Percentiles rank a stretch among this genome's conserved stretches.
Conservation (phyloP, 306 rosid species). For the Biancaea sappan region DNA sequence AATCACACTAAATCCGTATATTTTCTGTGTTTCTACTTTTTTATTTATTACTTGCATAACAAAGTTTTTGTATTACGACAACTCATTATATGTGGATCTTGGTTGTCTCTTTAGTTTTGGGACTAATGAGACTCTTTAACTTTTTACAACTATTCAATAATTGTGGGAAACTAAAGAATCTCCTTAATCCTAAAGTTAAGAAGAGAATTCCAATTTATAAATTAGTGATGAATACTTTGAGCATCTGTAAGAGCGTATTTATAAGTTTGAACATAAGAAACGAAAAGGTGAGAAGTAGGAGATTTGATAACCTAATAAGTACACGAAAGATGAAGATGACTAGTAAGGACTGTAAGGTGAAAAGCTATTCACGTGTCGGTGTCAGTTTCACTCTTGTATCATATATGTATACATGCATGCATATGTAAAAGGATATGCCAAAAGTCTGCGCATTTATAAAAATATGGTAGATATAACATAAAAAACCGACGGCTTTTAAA, state of each 20-base stretch:
- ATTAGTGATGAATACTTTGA: not conserved
- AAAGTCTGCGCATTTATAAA: constrained; percentile 5
- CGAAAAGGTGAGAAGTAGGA: not conserved
- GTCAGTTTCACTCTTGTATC: not conserved
- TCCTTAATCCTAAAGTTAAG: too few relatives aligned
- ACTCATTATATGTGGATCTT: too few relatives aligned
- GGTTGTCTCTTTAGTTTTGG: too few relatives aligned
- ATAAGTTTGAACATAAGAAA: not conserved
- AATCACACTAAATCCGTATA: too few relatives aligned
- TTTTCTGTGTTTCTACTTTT: too few relatives aligned
- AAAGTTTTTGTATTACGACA: too few relatives aligned
- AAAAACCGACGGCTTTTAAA: not conserved
- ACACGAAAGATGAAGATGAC: not conserved
- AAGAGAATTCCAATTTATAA: too few relatives aligned
- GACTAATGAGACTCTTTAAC: too few relatives aligned
- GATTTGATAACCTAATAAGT: not conserved
- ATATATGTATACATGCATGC: not conserved
- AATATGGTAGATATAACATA: not conserved
- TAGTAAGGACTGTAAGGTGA: not conserved
- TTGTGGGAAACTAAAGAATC: too few relatives aligned
- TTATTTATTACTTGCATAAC: too few relatives aligned
- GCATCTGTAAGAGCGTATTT: not conserved
- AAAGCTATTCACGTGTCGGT: not conserved
- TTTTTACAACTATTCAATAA: too few relatives aligned
- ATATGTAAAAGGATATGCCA: not conserved